A percentile compares a stretch with the other conserved stretches of the same genome.
phyloP scores from a whole-genome alignment of 2,329 filamentous ascomycete genomes.

The Pseudofabraea citricarpa region DNA sequence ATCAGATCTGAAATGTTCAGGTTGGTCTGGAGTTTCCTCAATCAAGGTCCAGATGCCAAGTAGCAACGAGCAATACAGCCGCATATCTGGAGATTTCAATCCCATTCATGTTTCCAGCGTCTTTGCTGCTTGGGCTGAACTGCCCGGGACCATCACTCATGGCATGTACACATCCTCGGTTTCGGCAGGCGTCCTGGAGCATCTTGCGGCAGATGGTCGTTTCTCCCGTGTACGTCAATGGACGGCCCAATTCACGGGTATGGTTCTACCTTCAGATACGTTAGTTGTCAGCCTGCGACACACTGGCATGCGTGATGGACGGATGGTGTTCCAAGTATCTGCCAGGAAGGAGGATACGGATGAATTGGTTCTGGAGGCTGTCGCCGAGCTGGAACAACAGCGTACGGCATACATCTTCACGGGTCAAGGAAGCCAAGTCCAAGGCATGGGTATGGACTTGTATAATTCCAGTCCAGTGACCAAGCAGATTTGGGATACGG shows the following conservation, averaged over 20 bases:
- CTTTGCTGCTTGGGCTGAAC: slow-evolving; percentile 30
- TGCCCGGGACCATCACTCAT: slow-evolving; percentile 35
- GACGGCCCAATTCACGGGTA: slow-evolving; percentile 27
- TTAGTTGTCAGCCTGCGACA: slow-evolving; percentile 28
- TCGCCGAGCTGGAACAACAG: slow-evolving; percentile 26
- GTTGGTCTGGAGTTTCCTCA: background rate
- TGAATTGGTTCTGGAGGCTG: slow-evolving; percentile 32
- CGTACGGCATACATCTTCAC: slow-evolving; percentile 34
- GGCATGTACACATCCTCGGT: slow-evolving; percentile 33
- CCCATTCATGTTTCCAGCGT: slow-evolving; percentile 34
- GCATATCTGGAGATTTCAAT: slow-evolving; percentile 33
- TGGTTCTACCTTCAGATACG: slow-evolving; percentile 31
- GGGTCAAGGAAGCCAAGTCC: slow-evolving; percentile 35
- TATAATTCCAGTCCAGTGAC: slow-evolving; percentile 29
- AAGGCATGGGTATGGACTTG: slow-evolving; percentile 38
- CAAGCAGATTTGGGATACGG: slow-evolving; percentile 30
- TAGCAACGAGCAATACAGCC: slow-evolving; percentile 18
- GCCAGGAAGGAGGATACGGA: slow-evolving; percentile 25
- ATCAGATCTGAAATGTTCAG: background rate
- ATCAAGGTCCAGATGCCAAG: slow-evolving; percentile 8
- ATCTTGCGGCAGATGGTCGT: background rate
- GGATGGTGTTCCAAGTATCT: slow-evolving; percentile 28
- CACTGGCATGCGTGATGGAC: slow-evolving; percentile 30
- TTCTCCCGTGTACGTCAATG: background rate
- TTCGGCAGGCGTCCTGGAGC: background rate